Percentiles rank a stretch among this genome's conserved stretches.
Evolutionary conservation across 768 basidiomycete species (phyloP).

Genomic region (Vararia minispora): DNA sequence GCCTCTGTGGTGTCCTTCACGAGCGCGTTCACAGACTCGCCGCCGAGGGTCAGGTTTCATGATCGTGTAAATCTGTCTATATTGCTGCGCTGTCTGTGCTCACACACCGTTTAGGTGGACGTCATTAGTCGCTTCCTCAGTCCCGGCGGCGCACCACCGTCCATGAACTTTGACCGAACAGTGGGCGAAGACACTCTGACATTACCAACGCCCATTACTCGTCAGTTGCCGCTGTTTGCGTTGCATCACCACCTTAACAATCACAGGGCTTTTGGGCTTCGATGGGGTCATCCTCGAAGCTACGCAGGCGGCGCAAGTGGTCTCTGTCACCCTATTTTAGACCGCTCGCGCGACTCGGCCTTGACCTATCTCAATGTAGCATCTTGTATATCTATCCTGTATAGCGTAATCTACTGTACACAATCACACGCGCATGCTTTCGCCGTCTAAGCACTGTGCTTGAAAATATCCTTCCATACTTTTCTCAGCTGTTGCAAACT

Average conservation of each 20-base stretch:
- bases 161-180: conserved; percentile 72
- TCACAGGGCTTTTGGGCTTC: conserved; percentile 54
- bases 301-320: conserved; percentile 67
- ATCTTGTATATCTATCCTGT: conserved; percentile 3
- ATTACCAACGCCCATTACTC: conserved; percentile 53
- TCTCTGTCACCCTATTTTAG: conserved; percentile 59
- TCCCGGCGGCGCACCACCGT: conserved; percentile 63
- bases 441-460: conserved; percentile 12
- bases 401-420: conserved; percentile 1
- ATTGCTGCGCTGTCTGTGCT: not conserved
- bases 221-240: conserved; percentile 30
- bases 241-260: conserved; percentile 8
- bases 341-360: conserved; percentile 6
- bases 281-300: conserved; percentile 76
- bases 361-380: too few species aligned
- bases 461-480: conserved; percentile 73
- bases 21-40: conserved; percentile 38
- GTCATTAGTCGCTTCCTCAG: conserved; percentile 69
- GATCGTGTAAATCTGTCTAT: conserved; percentile 39
- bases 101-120: conserved; percentile 43
- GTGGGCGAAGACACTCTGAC: conserved; percentile 65
- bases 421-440: not conserved
- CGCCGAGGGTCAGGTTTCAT: conserved; percentile 61
- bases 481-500: conserved; percentile 55
- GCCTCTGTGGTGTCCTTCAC: conserved; percentile 4